Evolutionary conservation across 2,329 filamentous ascomycete species (phyloP), one percentile per base, ranked within the genome.

Genomic region (Cladosporium sp.): DNA sequence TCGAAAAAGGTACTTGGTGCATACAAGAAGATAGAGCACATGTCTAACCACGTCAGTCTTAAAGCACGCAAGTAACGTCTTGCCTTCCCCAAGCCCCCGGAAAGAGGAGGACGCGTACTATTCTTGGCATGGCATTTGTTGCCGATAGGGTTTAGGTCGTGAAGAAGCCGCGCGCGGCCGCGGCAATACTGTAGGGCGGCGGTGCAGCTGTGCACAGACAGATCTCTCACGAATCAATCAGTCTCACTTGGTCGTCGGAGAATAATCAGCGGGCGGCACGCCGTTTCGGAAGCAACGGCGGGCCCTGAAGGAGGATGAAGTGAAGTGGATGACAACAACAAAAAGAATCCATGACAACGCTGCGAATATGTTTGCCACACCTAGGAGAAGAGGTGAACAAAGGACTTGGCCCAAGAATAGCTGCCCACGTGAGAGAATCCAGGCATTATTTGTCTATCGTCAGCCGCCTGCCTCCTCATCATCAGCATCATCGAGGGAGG

Each of bases 41-140:
- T n/a, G n/a, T n/a, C n/a, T n/a, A n/a, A n/a, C n/a, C n/a, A n/a
- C n/a, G n/a, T n/a, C n/a, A n/a, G n/a, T n/a, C n/a, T n/a, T n/a
- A n/a, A n/a, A n/a, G n/a, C n/a, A n/a, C n/a, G n/a, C n/a, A n/a
- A n/a, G n/a, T 27, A 27, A 4, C 22, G 5, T 27, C 22, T 27
- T 9, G 5, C 4, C 9, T 5, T 27, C 22, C 9, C 22, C 22
- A 27, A 15, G 22, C 18, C 7, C 19, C 40, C n/a, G n/a, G n/a
- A 41, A 41, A 22, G 12, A 9, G 20, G 20, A 30, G 19, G 41
- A 35, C 43, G 43, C 43, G 43, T 46, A 46, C 20, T 35, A 16
- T 22, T 13, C 33, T 38, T 47, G 43, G 43, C 43, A 30, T n/a
- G 22, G 22, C 22, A 47, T n/a, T 18, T 15, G 19, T 7, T 19